Percentiles rank a stretch among this genome's conserved stretches.
Evolutionary conservation across 2,329 filamentous ascomycete genomes (phyloP).

Genomic region (Acrocalymma vagum): DNA sequence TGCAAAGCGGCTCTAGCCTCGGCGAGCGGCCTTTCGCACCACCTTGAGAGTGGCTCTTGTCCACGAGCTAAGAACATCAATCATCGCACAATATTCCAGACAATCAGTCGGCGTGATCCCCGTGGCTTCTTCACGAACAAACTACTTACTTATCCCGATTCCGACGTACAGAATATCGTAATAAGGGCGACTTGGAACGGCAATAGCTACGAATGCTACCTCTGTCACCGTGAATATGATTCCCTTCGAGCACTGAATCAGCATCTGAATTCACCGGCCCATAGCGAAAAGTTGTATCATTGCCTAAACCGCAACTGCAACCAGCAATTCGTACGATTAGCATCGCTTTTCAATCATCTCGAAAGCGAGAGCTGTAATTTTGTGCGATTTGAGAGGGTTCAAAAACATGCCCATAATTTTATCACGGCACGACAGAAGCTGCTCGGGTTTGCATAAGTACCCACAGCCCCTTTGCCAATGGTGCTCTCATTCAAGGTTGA

Average conservation of each 20-base stretch:
- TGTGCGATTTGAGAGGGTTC: conserved; percentile 52
- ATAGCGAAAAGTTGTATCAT: conserved; percentile 58
- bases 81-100: conserved; percentile 57
- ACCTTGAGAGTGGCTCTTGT: conserved; percentile 66
- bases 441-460: conserved; percentile 10
- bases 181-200: conserved; percentile 54
- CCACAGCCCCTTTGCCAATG: too few species aligned
- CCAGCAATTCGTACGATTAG: conserved; percentile 50
- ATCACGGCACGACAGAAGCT: conserved; percentile 14
- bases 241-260: conserved; percentile 51
- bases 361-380: conserved; percentile 55
- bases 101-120: conserved; percentile 58
- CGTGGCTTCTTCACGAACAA: conserved; percentile 59
- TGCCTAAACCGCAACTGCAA: conserved; percentile 52
- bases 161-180: conserved; percentile 46
- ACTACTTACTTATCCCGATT: conserved; percentile 47
- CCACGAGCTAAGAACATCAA: conserved; percentile 54
- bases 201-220: conserved; percentile 58
- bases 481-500: too few species aligned
- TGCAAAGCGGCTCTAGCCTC: conserved; percentile 58
- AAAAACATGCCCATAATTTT: conserved; percentile 29
- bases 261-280: conserved; percentile 63
- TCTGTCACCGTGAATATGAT: conserved; percentile 59
- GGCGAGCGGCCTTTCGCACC: conserved; percentile 63
- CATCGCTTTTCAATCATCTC: conserved; percentile 54